Base-by-base conservation (phyloP, 2,329 filamentous ascomycete species). In the Lasiodiplodia sp. region DNA sequence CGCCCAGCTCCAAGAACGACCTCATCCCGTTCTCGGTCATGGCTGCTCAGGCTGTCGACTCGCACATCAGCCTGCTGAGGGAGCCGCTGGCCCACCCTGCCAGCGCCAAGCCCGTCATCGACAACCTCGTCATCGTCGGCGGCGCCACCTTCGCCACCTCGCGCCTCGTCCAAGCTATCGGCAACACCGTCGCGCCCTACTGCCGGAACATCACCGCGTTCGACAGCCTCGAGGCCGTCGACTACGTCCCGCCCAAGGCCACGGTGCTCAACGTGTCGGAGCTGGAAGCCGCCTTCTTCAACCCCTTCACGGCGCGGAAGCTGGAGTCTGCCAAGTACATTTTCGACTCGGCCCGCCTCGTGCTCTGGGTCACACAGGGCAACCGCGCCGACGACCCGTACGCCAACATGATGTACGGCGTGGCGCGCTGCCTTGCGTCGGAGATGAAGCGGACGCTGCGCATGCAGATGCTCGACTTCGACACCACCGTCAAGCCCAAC, bases 391-490 rank as follows among this genome's bases (percentile, higher is more conserved):
- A 57, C 11, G 28, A 38, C 47, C 62, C 62, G 10, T n/a, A 51
- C 28, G 40, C 62, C 8, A 23, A 31, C 47, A 65, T 65, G 62
- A 34, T 51, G 11, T 44, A 52, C 14, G 74, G 71, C 5, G 69
- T 75, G 49, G 72, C 70, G 1, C 71, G 75, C 7, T 23, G 68
- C 10, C 56, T 71, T 0, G 44, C 57, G 1, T 25, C 51, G 38
- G 74, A 77, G 58, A 53, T 68, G 31, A 34, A 34, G 12, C 65
- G 67, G 2, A 56, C 70, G 3, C 11, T 76, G 1, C 64, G 55
- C 11, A 47, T 75, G n/a, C 73, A 74, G 34, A 70, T 69, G 44
- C 31, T 77, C 11, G 73, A 76, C 52, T 31, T 76, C 49, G 69
- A 69, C 25, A 23, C n/a, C 14, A 16, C 21, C 7, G n/a, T 6